Conservation (phyloP, 2,329 filamentous ascomycete species). For the Mollisia scopiformis region DNA sequence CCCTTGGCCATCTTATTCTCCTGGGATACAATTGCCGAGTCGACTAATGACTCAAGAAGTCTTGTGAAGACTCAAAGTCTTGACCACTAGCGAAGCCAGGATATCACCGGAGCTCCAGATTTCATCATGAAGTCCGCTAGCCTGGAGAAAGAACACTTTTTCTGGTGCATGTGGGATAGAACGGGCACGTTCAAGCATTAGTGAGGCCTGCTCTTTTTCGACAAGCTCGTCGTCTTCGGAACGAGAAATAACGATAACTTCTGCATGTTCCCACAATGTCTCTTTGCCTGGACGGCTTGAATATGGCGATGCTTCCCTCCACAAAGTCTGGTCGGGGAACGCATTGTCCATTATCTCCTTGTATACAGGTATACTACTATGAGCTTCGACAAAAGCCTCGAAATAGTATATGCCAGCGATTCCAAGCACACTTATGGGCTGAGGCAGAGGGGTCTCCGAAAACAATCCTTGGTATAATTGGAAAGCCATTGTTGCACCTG, state of each 20-base stretch:
- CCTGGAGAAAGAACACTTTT: slow-evolving; percentile 42
- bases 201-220: slow-evolving; percentile 27
- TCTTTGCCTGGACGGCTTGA: neutral
- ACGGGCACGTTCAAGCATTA: slow-evolving; percentile 27
- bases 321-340: slow-evolving; percentile 53
- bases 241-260: slow-evolving; percentile 22
- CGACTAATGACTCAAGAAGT: neutral
- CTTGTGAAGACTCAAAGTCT: slow-evolving; percentile 11
- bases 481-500: slow-evolving; percentile 64
- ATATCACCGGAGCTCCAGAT: slow-evolving; percentile 64
- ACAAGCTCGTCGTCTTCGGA: slow-evolving; percentile 48
- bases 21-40: neutral
- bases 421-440: slow-evolving; percentile 59
- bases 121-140: slow-evolving; percentile 64
- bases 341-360: slow-evolving; percentile 58
- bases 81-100: slow-evolving; percentile 50
- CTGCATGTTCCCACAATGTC: slow-evolving; percentile 20
- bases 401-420: slow-evolving; percentile 71
- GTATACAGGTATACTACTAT: slow-evolving; percentile 55
- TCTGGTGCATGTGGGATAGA: slow-evolving; percentile 14
- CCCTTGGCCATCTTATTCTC: neutral
- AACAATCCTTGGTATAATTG: slow-evolving; percentile 46
- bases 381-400: slow-evolving; percentile 51
- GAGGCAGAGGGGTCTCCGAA: slow-evolving; percentile 34
- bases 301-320: slow-evolving; percentile 58